These are phyloP conservation scores for Pichia nakasei DNA, from an alignment of 805 yeast species.

Conservation along the genomic window DNA sequence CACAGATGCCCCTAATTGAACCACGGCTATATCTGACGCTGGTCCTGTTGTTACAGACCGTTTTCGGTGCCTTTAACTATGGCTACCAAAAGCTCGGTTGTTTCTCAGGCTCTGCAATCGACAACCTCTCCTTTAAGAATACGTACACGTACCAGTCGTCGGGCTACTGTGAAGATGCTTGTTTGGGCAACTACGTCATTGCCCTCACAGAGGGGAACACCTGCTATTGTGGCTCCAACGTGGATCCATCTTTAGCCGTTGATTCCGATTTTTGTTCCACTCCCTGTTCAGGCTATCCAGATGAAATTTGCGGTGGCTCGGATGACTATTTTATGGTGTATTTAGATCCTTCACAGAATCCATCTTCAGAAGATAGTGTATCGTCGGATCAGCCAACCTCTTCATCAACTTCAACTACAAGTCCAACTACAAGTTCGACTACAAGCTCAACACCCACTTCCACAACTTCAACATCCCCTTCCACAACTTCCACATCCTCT, in stretches of 20 bases:
- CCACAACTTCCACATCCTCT: constrained; percentile 9
- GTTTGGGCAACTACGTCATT: constrained; percentile 34
- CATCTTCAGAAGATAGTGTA: neutral
- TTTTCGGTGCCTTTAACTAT: neutral
- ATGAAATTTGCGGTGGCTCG: constrained; percentile 51
- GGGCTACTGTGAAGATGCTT: constrained; percentile 46
- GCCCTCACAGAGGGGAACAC: constrained; percentile 40
- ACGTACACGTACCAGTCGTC: constrained; percentile 52
- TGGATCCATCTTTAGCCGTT: constrained; percentile 24
- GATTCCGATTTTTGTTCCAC: constrained; percentile 33
- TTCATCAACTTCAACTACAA: constrained; percentile 1
- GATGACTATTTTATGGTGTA: constrained; percentile 40
- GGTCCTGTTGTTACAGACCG: constrained; percentile 5
- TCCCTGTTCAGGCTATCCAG: constrained; percentile 53
- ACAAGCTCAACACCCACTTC: constrained; percentile 9
- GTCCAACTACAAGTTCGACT: constrained; percentile 14
- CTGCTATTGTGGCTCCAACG: constrained; percentile 59
- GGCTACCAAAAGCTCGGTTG: constrained; percentile 18
- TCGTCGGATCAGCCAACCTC: no score
- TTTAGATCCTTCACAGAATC: constrained; percentile 19
- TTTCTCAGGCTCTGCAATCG: constrained; percentile 21
- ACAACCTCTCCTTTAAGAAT: constrained; percentile 32
- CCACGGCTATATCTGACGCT: neutral
- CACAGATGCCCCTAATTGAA: no score
- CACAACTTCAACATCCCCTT: constrained; percentile 8